Evolutionary conservation across 768 basidiomycete species (phyloP).

Genomic region (Inosperma sp.): DNA sequence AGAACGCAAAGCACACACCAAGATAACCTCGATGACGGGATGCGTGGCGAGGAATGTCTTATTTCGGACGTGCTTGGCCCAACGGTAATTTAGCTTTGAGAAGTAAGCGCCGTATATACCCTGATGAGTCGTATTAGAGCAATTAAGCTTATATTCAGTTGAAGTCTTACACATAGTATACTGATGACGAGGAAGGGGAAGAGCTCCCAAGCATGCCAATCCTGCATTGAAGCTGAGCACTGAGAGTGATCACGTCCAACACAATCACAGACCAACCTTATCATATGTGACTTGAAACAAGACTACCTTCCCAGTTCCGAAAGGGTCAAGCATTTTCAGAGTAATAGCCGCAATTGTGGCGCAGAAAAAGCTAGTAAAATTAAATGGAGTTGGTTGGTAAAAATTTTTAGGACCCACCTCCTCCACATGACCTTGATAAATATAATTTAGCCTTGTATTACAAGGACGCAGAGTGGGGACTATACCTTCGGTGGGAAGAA

Average conservation of each 20-base stretch:
- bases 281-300: conserved; percentile 90
- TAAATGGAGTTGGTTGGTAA: conserved; percentile 23
- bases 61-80: conserved; percentile 79
- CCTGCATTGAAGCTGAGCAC: conserved; percentile 38
- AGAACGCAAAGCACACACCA: conserved; percentile 46
- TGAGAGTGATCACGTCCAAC: neutral
- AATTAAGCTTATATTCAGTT: conserved; percentile 2
- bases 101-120: conserved; percentile 94
- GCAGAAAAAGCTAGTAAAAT: conserved; percentile 86
- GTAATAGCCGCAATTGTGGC: conserved; percentile 97
- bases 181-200: conserved; percentile 82
- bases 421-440: conserved; percentile 79
- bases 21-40: conserved; percentile 76
- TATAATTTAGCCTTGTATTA: neutral
- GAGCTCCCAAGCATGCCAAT: conserved; percentile 92
- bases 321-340: conserved; percentile 88
- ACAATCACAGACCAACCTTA: conserved; percentile 42
- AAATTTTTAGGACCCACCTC: conserved; percentile 48
- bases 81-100: conserved; percentile 85
- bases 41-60: conserved; percentile 77
- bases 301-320: conserved; percentile 91
- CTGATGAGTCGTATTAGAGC: conserved; percentile 33
- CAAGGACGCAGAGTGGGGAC: too few relatives aligned
- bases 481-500: conserved; percentile 95
- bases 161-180: conserved; percentile 68